phyloP scores from a whole-genome alignment of 2,329 filamentous ascomycete species.

The Hawksworthiomyces lignivorus region DNA sequence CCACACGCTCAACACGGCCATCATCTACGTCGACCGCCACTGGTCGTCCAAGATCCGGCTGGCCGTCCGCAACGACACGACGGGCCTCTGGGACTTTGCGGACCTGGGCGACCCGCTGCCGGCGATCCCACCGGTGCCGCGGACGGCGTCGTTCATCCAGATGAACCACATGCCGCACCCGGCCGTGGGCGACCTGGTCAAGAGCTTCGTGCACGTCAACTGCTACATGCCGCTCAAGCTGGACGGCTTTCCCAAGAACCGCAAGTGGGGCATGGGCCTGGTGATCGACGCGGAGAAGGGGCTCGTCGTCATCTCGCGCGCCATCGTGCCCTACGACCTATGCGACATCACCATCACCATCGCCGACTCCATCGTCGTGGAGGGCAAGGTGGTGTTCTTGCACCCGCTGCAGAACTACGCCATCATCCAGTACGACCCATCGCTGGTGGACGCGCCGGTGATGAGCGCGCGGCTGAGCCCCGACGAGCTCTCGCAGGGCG shows the following conservation, averaged over 20 bases:
- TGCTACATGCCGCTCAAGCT: slow-evolving; percentile 93
- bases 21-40: slow-evolving; percentile 88
- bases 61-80: slow-evolving; percentile 80
- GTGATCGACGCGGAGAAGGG: slow-evolving; percentile 98
- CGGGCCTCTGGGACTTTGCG: slow-evolving; percentile 90
- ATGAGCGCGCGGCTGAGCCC: slow-evolving; percentile 78
- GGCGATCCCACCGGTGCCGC: slow-evolving; percentile 60
- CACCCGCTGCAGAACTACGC: slow-evolving; percentile 96
- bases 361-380: slow-evolving; percentile 90
- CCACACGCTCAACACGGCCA: slow-evolving; percentile 87
- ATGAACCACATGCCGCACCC: slow-evolving; percentile 82
- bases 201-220: slow-evolving; percentile 88
- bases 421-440: slow-evolving; percentile 89
- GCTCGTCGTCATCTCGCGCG: slow-evolving; percentile 85
- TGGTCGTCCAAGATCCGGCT: slow-evolving; percentile 95
- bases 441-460: slow-evolving; percentile 87
- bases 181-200: slow-evolving; percentile 85
- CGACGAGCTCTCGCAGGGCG: slow-evolving; percentile 81
- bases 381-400: slow-evolving; percentile 90
- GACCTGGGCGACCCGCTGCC: slow-evolving; percentile 77
- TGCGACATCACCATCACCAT: slow-evolving; percentile 96
- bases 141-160: slow-evolving; percentile 84
- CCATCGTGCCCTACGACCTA: slow-evolving; percentile 91
- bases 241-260: slow-evolving; percentile 92
- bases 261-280: slow-evolving; percentile 90